These are phyloP conservation scores for Kuraishia ogatae DNA, from an alignment of 805 yeast species.

Conservation along the genomic window DNA sequence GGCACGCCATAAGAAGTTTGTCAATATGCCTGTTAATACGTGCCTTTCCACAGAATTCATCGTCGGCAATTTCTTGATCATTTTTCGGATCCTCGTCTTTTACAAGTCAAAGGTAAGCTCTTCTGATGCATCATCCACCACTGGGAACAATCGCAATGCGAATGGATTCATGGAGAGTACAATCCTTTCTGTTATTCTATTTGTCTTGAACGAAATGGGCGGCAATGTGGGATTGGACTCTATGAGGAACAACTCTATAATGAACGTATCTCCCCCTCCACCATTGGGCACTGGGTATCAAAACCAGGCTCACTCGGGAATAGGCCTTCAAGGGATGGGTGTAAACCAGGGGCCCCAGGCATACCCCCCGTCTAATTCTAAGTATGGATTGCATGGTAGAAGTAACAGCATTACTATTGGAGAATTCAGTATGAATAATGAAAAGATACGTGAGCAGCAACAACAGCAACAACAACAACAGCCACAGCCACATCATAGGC, in stretches of 20 bases:
- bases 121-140: background rate
- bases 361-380: background rate
- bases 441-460: conserved; percentile 12
- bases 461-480: conserved; percentile 2
- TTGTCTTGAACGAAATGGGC: conserved; percentile 19
- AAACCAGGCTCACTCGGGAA: no score
- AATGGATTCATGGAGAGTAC: conserved; percentile 17
- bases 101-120: conserved; percentile 12
- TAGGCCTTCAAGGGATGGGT: no score
- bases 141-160: conserved; percentile 6
- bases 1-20: conserved; percentile 18
- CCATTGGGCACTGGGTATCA: conserved; percentile 12
- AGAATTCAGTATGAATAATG: conserved; percentile 18
- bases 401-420: conserved; percentile 10
- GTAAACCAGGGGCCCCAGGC: background rate
- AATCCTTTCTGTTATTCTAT: conserved; percentile 19
- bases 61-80: conserved; percentile 38
- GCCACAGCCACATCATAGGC: conserved; percentile 4
- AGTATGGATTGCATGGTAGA: conserved; percentile 9
- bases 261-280: background rate
- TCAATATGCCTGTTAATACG: conserved; percentile 24
- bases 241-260: conserved; percentile 1
- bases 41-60: conserved; percentile 25
- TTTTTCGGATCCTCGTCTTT: conserved; percentile 32
- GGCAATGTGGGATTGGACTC: conserved; percentile 4